Evolutionary conservation across 2,329 filamentous ascomycete species (phyloP), one percentile per base, ranked within the genome.

Genomic region (Penicillium sp.): DNA sequence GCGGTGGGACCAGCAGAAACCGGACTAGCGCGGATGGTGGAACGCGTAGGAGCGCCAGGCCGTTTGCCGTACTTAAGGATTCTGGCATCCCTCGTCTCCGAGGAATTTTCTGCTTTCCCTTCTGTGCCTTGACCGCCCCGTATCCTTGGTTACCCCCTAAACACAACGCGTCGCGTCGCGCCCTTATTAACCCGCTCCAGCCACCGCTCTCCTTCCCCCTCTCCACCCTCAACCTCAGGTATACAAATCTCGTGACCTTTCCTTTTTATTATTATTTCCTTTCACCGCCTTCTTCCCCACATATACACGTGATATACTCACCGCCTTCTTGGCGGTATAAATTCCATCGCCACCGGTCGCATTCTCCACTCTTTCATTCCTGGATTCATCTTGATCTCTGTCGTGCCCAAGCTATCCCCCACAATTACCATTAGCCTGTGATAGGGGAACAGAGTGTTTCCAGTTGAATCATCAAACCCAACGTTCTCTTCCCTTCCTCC

Each of bases 241-340:
- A 44, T 15, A 20, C 8, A 44, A 37, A 9, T 14, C 22, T 36
- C 41, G 38, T 41, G 34, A 41, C 45, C 18, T 32, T 8, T 13
- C 16, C 23, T 18, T 15, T 22, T 4, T 13, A 30, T 27, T 32
- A 34, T n/a, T 16, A 16, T 25, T 30, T 30, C 12, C n/a, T 26
- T 30, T 26, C 22, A n/a, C n/a, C n/a, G n/a, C 23, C 6, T 34
- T 32, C 25, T 22, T 18, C 26, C 36, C 17, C 32, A 32, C 40
- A 23, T 55, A 42, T 48, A 37, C 65, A 68, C 65, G 65, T 67
- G 64, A 67, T 47, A 22, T 7, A 1, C 16, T 28, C 28, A 54
- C 52, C 49, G 54, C 51, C 45, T 51, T 64, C 64, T 67, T 68
- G 65, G 65, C 65, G 56, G 55, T 64, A 67, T 68, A 67, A 66